Evolutionary conservation across 23 red algal genomes (phyloP).

Genomic region (Chondrus crispus): DNA sequence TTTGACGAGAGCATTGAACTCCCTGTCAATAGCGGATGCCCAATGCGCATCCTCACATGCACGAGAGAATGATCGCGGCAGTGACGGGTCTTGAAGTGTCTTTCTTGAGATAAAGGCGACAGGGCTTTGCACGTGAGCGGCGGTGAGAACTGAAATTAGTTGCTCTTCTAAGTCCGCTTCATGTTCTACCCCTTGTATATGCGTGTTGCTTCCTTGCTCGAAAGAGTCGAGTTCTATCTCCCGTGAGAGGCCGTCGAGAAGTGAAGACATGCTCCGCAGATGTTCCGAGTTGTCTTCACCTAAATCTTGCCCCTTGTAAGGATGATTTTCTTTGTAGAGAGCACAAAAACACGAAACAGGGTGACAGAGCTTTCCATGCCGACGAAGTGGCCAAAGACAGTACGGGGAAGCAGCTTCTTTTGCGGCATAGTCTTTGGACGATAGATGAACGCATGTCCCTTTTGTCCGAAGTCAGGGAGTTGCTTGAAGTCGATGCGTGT

Average conservation of each 20-base stretch:
- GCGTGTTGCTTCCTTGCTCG: not conserved
- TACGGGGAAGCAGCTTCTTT: not conserved
- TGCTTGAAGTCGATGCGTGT: not conserved
- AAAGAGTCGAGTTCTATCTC: not conserved
- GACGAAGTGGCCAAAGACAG: not conserved
- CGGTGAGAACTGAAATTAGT: not conserved
- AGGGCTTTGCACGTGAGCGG: not conserved
- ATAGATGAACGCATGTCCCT: not conserved
- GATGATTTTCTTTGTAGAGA: not conserved
- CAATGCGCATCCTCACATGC: not conserved
- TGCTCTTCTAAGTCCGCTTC: not conserved
- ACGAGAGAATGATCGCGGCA: not conserved
- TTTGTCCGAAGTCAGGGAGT: not conserved
- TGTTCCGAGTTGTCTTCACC: not conserved
- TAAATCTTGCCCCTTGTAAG: not conserved
- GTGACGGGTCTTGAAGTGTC: not conserved
- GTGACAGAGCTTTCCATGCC: not conserved
- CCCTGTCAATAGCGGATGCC: not conserved
- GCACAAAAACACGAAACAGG: not conserved
- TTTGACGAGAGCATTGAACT: not conserved
- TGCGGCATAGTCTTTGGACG: not conserved
- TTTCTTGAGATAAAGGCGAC: not conserved
- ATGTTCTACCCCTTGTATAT: not conserved
- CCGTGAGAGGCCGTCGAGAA: not conserved
- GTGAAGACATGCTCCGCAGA: not conserved